Conservation (phyloP, 495 filamentous ascomycete species). For the Penicillium pulvis region DNA sequence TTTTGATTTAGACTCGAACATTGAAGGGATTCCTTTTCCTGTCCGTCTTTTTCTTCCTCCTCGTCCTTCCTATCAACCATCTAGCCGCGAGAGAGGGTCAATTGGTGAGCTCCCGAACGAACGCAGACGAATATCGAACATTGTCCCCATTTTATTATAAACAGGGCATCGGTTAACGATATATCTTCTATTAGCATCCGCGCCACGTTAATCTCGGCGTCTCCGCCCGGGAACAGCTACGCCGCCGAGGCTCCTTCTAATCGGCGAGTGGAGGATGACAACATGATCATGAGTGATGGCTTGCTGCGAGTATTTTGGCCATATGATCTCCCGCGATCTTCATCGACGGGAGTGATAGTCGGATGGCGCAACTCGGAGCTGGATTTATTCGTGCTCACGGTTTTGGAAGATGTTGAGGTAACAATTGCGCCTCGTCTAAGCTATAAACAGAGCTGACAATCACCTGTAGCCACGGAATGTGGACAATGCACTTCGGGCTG, state of each 20-base stretch:
- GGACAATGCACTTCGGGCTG: conserved; percentile 82
- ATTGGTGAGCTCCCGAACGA: conserved; percentile 50
- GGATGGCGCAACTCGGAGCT: conserved; percentile 93
- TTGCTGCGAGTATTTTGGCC: conserved; percentile 99
- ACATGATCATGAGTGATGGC: conserved; percentile 78
- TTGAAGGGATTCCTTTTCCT: conserved; percentile 74
- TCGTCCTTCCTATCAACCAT: conserved; percentile 72
- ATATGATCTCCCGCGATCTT: conserved; percentile 74
- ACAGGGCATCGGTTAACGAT: conserved; percentile 11
- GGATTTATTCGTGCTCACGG: conserved; percentile 86
- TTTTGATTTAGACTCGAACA: conserved; percentile 56
- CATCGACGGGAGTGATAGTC: conserved; percentile 79
- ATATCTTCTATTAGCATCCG: conserved; percentile 65
- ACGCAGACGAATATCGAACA: neutral
- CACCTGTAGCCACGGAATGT: conserved; percentile 65
- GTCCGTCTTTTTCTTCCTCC: conserved; percentile 73
- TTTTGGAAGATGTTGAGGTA: conserved; percentile 84
- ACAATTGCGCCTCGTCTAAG: neutral
- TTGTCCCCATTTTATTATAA: neutral
- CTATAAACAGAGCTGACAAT: neutral
- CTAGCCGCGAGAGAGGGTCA: conserved; percentile 69
- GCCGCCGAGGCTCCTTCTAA: conserved; percentile 93
- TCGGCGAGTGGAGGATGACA: conserved; percentile 68
- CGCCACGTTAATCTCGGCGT: conserved; percentile 79
- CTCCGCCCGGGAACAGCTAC: conserved; percentile 92